Evolutionary conservation across 805 yeast species (phyloP).

Genomic region (Ogataea allantospora): DNA sequence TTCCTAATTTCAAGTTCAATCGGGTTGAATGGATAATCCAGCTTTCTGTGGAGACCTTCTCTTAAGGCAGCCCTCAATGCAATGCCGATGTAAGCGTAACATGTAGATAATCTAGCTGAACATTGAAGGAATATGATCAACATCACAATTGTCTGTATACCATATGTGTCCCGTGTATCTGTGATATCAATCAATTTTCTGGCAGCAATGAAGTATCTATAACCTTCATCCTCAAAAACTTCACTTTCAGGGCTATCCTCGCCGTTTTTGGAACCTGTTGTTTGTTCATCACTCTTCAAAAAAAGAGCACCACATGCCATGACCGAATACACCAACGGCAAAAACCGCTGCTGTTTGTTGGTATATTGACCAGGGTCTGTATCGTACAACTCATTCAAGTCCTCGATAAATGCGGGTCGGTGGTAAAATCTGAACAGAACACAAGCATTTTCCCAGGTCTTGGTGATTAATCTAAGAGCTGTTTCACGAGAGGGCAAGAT

Average conservation of each 20-base stretch:
- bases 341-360: constrained; percentile 67
- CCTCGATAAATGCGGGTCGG: constrained; percentile 73
- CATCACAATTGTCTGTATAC: constrained; percentile 86
- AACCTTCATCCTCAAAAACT: constrained; percentile 70
- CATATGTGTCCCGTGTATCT: constrained; percentile 75
- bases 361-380: constrained; percentile 72
- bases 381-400: constrained; percentile 71
- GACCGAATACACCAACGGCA: constrained; percentile 82
- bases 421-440: constrained; percentile 83
- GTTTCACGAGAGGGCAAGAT: constrained; percentile 73
- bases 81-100: constrained; percentile 86
- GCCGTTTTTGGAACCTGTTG: constrained; percentile 25
- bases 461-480: constrained; percentile 67
- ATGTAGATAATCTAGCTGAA: constrained; percentile 80
- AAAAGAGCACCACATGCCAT: constrained; percentile 87
- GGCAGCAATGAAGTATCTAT: constrained; percentile 76
- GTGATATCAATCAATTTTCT: constrained; percentile 76
- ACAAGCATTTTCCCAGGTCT: constrained; percentile 85
- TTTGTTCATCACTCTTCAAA: constrained; percentile 47
- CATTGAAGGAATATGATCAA: constrained; percentile 82
- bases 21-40: constrained; percentile 63
- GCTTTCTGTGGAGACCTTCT: constrained; percentile 78
- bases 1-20: constrained; percentile 82
- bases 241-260: constrained; percentile 32
- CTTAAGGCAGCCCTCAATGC: constrained; percentile 80